Evolutionary conservation across 805 yeast genomes (phyloP).

Genomic region (Candida patagonica): DNA sequence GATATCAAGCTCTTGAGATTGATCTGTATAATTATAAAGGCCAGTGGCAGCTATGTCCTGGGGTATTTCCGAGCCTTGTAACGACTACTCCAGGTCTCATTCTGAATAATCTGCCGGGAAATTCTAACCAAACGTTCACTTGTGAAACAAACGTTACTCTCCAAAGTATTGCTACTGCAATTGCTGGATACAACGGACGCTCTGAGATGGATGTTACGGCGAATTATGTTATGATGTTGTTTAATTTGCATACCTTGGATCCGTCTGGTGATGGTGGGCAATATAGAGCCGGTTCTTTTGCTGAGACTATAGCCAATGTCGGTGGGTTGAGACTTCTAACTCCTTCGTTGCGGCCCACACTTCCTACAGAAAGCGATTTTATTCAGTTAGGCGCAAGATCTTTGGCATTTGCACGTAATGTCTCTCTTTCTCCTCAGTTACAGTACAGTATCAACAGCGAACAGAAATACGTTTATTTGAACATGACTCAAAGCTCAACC

Average conservation of each 20-base stretch:
- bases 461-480: neutral
- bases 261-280: conserved; percentile 1
- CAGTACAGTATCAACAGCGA: conserved; percentile 3
- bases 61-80: conserved; percentile 4
- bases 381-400: conserved; percentile 3
- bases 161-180: conserved; percentile 8
- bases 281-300: too few species aligned
- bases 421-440: neutral
- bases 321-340: neutral
- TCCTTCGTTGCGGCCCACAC: neutral
- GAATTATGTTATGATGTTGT: conserved; percentile 29
- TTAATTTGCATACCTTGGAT: conserved; percentile 28
- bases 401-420: conserved; percentile 1
- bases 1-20: conserved; percentile 30
- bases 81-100: neutral
- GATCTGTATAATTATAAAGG: conserved; percentile 36
- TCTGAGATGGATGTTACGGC: conserved; percentile 42
- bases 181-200: conserved; percentile 29
- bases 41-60: conserved; percentile 49
- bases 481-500: neutral
- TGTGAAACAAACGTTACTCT: conserved; percentile 17
- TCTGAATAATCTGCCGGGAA: neutral
- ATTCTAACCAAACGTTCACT: neutral
- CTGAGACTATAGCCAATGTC: too few species aligned
- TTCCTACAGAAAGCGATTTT: conserved; percentile 6